Base-by-base conservation (phyloP, 371 early-diverging fungal species). In the Mucor sp. region DNA sequence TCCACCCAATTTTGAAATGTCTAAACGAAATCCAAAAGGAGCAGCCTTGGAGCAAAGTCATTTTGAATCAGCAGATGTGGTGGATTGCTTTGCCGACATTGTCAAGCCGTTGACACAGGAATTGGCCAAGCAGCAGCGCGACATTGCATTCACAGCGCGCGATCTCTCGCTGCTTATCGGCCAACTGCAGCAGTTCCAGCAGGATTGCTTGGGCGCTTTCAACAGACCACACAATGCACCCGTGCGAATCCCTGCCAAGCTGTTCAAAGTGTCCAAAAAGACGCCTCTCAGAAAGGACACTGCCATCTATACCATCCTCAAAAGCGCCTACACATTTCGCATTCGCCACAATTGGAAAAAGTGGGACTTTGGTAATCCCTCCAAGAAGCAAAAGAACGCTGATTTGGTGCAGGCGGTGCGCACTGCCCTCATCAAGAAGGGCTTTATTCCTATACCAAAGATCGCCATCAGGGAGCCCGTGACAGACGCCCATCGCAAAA, bases 151-250 rank as follows among this genome's bases (percentile, higher is more conserved):
- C 65, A 69, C 85, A 17, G 82, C 89, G 44, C 77, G 81, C 44
- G 89, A 89, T 23, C 79, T 91, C 21, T 80, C 90, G 1, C 63
- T 74, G 9, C 77, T 90, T 28, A 76, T 78, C 15, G 83, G 84
- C 19, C 77, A 80, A 25, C 67, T 91, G 44, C 88, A 89, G 58
- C 87, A 87, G 60, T 90, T 90, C 63, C 92, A 91, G 70, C 82
- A 88, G 60, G 87, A 87, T 43, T 74, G 70, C 64, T 75, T 91
- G 8, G 90, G 89, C n/a, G 56, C 78, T 39, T 64, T 71, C 60
- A 75, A 68, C 53, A 72, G 68, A 44, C 66, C 74, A 5, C 43
- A 41, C 17, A 58, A 74, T 63, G 72, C 74, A 5, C 75, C 84
- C 3, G 62, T 84, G 7, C 83, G 89, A 25, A 85, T 92, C 41